Evolutionary conservation across 768 basidiomycete species (phyloP).

Genomic region (Lyophyllum decastes): DNA sequence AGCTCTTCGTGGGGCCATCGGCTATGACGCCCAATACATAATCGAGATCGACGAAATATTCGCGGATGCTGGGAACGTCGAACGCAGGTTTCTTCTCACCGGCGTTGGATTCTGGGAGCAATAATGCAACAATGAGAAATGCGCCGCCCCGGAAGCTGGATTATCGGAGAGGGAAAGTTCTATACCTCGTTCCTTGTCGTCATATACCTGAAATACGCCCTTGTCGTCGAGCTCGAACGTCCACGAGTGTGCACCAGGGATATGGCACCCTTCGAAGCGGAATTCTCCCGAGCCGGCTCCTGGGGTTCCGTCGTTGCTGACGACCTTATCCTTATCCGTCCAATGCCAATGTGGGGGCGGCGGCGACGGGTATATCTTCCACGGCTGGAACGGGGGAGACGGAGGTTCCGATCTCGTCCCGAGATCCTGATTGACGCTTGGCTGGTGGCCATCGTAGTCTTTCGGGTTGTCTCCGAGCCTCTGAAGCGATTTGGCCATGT

Average conservation of each 20-base stretch:
- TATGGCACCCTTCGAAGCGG: conserved; percentile 66
- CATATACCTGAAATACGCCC: conserved; percentile 90
- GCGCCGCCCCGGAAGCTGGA: neutral
- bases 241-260: conserved; percentile 69
- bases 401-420: conserved; percentile 62
- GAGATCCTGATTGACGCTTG: conserved; percentile 59
- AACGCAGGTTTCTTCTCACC: conserved; percentile 60
- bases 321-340: conserved; percentile 50
- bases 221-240: conserved; percentile 77
- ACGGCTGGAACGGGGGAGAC: conserved; percentile 48
- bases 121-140: neutral
- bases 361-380: conserved; percentile 91
- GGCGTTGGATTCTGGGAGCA: conserved; percentile 20
- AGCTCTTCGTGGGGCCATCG: conserved; percentile 95
- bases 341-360: conserved; percentile 98
- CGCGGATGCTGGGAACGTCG: conserved; percentile 81
- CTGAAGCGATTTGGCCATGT: conserved; percentile 85
- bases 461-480: conserved; percentile 93
- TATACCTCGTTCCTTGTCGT: conserved; percentile 33
- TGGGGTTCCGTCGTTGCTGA: conserved; percentile 39
- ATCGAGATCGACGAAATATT: conserved; percentile 97
- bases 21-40: conserved; percentile 88
- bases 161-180: conserved; percentile 2
- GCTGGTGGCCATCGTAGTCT: conserved; percentile 83
- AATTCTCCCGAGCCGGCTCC: conserved; percentile 51